Evolutionary conservation across 2,329 filamentous ascomycete genomes (phyloP), one percentile per base, ranked within the genome.

Genomic region (Penicillium sp.): DNA sequence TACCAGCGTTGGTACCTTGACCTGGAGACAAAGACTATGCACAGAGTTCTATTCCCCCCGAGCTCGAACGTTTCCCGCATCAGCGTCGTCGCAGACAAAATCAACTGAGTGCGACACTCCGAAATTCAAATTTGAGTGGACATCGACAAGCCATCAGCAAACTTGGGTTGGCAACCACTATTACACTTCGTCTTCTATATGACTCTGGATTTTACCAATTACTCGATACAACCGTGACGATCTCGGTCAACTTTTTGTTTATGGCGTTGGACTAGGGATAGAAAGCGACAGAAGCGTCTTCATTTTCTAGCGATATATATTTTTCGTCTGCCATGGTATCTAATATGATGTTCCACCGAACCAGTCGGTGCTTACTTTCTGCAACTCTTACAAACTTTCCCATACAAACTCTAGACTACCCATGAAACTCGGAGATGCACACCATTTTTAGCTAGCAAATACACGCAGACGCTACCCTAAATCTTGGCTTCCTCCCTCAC

Each of bases 1-100:
- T 84, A 83, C 67, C 79, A 80, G 58, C 79, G 81, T 51, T 84
- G 81, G 81, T 78, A 75, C 64, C 73, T 81, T 50, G 82, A 83
- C 61, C 62, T 75, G 41, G 73, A 76, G 56, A 78, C 76, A 47
- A 65, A 66, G 44, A 73, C 71, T 15, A 76, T 79, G 75, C 72
- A 67, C 23, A 75, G 71, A 21, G 69, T 71, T 48, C 67, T 70
- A 31, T 71, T 73, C n/a, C 70, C 73, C 7, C 71, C 73, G 29
- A 76, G 73, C 66, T 71, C 73, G 47, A 71, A 73, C 46, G 74
- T 77, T 26, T 77, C 75, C 52, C 74, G 74, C 64, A 73, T 68
- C 64, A 78, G 75, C 62, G 65, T 76, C 56, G 65, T 73, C 29
- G 67, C 74, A 35, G 67, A 64, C 58, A 75, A 74, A 53, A 56